Percentiles rank a stretch among this genome's conserved stretches.
phyloP scores from a whole-genome alignment of 345 rosid species.

The Eucalyptus virginea region DNA sequence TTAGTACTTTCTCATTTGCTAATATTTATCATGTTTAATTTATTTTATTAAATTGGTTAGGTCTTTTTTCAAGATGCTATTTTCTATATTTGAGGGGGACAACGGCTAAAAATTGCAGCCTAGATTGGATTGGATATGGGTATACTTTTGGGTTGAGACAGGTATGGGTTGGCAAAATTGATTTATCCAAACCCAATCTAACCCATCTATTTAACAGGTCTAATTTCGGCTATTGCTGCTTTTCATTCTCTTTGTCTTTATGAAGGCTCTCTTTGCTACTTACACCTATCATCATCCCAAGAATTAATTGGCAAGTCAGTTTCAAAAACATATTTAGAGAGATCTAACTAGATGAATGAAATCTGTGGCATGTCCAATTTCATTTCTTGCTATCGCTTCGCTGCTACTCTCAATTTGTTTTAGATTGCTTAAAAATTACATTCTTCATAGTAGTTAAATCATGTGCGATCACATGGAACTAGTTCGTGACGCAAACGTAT shows the following conservation, averaged over 20 bases:
- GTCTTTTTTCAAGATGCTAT: too few relatives aligned
- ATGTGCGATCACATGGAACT: background rate
- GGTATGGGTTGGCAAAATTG: too few relatives aligned
- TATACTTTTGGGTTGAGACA: too few relatives aligned
- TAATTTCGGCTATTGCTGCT: background rate
- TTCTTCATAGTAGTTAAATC: background rate
- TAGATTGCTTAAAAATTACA: background rate
- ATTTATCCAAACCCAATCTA: fast-evolving
- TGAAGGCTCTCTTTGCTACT: background rate
- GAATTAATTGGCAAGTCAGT: background rate
- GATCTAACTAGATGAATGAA: too few relatives aligned
- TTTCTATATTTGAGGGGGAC: too few relatives aligned
- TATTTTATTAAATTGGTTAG: too few relatives aligned
- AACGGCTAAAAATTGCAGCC: too few relatives aligned
- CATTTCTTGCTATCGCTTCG: too few relatives aligned
- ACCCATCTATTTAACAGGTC: background rate
- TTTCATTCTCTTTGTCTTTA: background rate
- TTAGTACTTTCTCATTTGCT: too few relatives aligned
- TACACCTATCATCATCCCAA: background rate
- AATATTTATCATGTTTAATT: too few relatives aligned
- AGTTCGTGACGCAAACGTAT: background rate
- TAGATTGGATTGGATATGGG: too few relatives aligned
- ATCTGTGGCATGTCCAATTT: background rate
- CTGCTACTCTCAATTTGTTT: background rate
- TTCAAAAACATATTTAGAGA: background rate